Base-by-base conservation (phyloP, 2,329 filamentous ascomycete species). In the Talaromyces sp. region DNA sequence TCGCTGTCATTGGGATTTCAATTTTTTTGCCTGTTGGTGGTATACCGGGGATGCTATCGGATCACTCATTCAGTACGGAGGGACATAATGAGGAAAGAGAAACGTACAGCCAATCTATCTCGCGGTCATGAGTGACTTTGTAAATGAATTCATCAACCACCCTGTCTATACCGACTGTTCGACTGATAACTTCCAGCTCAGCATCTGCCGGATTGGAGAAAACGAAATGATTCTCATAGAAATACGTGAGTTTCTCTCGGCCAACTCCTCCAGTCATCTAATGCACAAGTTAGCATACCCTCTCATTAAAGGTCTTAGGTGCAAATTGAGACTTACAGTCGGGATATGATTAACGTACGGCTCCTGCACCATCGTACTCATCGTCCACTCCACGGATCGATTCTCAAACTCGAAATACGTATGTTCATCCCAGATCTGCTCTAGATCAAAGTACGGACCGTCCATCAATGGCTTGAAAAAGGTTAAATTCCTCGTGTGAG, bases 301-400 rank as follows among this genome's bases (percentile, higher is more conserved):
- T 33, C 10, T 36, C 9, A 39, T 9, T 1, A 46, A 19, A 33
- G 5, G n/a, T 28, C 40, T 19, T n/a, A 10, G 56, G 2, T 43
- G 6, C 21, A 19, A 21, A 15, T 19, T 35, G 40, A 28, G 4
- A 64, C 80, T 76, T 65, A 85, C 78, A 0, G 87, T 90, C 0
- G 88, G 86, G 1, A 91, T 78, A 67, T 91, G 87, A 67, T 91
- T 91, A 1, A 92, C 88, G 65, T 91, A 91, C 1, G 88, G 89
- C 69, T 90, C 84, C 50, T 85, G 79, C 1, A 91, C 87, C 88
- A 92, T 91, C 0, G 88, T 91, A n/a, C 78, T 79, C 88, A 92
- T 91, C 0, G 88, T 92, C 62, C 84, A 82, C 61, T 84, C 84
- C 0, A 90, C 87, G 2, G 83, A 83, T 10, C 87, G 80, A 57